These are phyloP conservation scores for Amniculicola lignicola DNA, from an alignment of 495 filamentous ascomycete genomes.

Conservation along the genomic window DNA sequence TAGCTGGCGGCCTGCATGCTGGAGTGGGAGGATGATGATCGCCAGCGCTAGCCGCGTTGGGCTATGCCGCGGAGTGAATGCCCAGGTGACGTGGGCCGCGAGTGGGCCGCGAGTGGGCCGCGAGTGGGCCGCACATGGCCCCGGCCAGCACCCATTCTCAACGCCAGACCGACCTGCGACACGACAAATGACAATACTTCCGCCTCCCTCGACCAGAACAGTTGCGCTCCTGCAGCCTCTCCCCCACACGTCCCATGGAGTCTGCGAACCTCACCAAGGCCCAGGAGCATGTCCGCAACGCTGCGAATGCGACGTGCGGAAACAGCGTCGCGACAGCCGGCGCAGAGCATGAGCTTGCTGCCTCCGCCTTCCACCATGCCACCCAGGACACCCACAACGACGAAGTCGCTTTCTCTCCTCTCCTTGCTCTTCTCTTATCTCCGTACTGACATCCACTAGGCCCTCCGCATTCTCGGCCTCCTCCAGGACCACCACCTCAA, in stretches of 20 bases:
- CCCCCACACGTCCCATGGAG: slow-evolving; percentile 49
- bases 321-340: slow-evolving; percentile 75
- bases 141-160: too few relatives aligned
- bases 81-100: too few relatives aligned
- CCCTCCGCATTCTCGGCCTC: slow-evolving; percentile 74
- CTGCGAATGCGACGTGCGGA: slow-evolving; percentile 68
- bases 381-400: slow-evolving; percentile 68
- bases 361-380: slow-evolving; percentile 83
- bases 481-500: slow-evolving; percentile 83
- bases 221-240: background rate
- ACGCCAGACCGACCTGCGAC: too few relatives aligned
- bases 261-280: slow-evolving; percentile 67
- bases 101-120: too few relatives aligned
- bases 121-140: too few relatives aligned
- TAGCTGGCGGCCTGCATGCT: too few relatives aligned
- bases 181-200: too few relatives aligned
- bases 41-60: too few relatives aligned
- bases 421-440: background rate
- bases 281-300: slow-evolving; percentile 80
- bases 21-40: too few relatives aligned
- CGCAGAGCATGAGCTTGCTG: slow-evolving; percentile 83
- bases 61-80: too few relatives aligned
- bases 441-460: slow-evolving; percentile 46
- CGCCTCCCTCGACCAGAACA: too few relatives aligned
- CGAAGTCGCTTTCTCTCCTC: slow-evolving; percentile 53